Evolutionary conservation across 2,329 filamentous ascomycete genomes (phyloP), one percentile per base, ranked within the genome.

Genomic region (Alternaria rosae): DNA sequence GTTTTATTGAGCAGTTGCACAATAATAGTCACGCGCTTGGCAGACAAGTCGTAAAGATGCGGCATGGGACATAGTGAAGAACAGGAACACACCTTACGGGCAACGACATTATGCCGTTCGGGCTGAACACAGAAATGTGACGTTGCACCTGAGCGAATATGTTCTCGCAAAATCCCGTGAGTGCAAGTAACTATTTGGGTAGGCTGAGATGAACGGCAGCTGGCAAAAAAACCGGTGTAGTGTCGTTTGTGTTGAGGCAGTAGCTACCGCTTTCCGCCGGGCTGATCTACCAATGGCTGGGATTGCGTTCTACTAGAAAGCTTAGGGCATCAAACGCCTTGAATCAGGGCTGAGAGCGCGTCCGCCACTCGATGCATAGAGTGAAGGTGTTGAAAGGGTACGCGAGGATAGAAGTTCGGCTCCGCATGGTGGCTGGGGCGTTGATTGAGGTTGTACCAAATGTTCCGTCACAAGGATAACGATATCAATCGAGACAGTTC

Each of bases 11-110:
- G n/a, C 15, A 21, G 30, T 44, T 42, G 17, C 45, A 56, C 51
- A 51, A 56, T 56, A 53, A 38, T 20, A 54, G 35, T 32, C 5
- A 25, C 35, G 47, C 47, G 17, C 23, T 41, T 41, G 35, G 26
- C 25, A 54, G 44, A 8, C 23, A 17, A 47, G 4, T 38, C n/a
- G 35, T 38, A 8, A 38, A 38, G 35, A 38, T n/a, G 26, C 17
- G 5, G 12, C 28, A 15, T 12, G 15, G 43, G 12, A 50, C 13
- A 21, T 20, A 17, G 30, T 59, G 50, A 54, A 41, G 41, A 35
- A 32, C 12, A 4, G 41, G 35, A 38, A 74, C 73, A 53, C 70
- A 76, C 72, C 67, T 68, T 43, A 72, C 65, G 15, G 72, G 69
- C 15, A 75, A 69, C 54, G 71, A 73, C 73, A 74, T 74, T n/a